Evolutionary conservation across 768 basidiomycete genomes (phyloP).

Genomic region (Phylloporus sp.): DNA sequence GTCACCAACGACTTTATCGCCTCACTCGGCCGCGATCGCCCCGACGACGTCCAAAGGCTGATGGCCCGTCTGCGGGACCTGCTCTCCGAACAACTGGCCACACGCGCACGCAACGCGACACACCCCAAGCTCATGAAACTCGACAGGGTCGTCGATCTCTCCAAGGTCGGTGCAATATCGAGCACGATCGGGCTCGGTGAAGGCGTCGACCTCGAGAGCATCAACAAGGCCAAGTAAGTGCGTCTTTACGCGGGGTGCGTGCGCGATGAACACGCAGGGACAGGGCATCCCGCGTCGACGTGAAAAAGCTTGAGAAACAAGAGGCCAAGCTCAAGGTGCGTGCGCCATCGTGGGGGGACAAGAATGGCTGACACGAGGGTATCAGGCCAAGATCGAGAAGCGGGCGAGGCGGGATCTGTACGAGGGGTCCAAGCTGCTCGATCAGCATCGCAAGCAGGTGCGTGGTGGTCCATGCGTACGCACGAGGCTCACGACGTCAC

Average conservation of each 20-base stretch:
- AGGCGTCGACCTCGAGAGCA: slow-evolving; percentile 86
- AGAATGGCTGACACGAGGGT: no score
- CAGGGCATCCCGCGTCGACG: slow-evolving; percentile 90
- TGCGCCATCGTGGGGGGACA: neutral
- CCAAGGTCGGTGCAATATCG: slow-evolving; percentile 71
- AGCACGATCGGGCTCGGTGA: slow-evolving; percentile 76
- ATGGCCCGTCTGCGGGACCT: slow-evolving; percentile 61
- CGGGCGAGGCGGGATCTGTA: slow-evolving; percentile 86
- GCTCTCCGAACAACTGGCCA: slow-evolving; percentile 60
- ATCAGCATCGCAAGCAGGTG: slow-evolving; percentile 88
- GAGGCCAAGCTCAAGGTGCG: slow-evolving; percentile 89
- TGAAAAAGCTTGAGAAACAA: slow-evolving; percentile 94
- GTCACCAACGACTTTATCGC: slow-evolving; percentile 70
- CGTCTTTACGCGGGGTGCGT: slow-evolving; percentile 4
- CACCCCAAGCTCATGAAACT: slow-evolving; percentile 70
- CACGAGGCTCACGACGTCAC: neutral
- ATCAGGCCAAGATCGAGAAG: slow-evolving; percentile 97
- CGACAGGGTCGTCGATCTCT: slow-evolving; percentile 87
- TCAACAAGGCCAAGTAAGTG: slow-evolving; percentile 88
- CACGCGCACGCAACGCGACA: slow-evolving; percentile 52
- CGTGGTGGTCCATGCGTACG: slow-evolving; percentile 6
- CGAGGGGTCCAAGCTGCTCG: slow-evolving; percentile 93
- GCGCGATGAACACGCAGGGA: slow-evolving; percentile 42
- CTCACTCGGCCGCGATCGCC: slow-evolving; percentile 65
- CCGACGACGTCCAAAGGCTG: slow-evolving; percentile 59